Percentiles rank a stretch among this genome's conserved stretches.
Conservation (phyloP, 345 rosid species). For the Eucalyptus polybractea region DNA sequence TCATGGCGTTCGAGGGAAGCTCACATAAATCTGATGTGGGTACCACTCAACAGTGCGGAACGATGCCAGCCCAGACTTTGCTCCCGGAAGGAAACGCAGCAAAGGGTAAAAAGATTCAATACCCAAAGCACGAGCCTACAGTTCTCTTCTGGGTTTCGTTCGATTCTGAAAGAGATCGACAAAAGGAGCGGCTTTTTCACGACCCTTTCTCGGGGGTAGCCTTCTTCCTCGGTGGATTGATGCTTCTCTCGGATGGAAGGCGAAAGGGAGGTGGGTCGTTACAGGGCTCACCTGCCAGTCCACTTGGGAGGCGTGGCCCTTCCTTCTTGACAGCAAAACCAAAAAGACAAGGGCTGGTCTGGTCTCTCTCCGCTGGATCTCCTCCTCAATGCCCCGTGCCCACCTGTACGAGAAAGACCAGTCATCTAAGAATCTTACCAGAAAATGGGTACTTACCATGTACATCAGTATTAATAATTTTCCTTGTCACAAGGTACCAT, state of each 20-base stretch:
- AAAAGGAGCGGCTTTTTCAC: not conserved
- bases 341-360: not conserved
- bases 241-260: not conserved
- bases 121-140: not conserved
- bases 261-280: not conserved
- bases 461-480: not conserved
- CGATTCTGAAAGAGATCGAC: not conserved
- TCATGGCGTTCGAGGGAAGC: not conserved
- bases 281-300: not conserved
- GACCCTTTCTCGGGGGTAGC: not conserved
- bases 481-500: too few species aligned
- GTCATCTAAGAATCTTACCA: not conserved
- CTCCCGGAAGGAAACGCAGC: not conserved
- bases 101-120: not conserved
- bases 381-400: not conserved
- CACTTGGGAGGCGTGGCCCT: not conserved
- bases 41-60: not conserved
- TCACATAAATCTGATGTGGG: not conserved
- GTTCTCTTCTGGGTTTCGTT: not conserved
- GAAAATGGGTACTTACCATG: not conserved
- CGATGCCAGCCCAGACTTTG: not conserved
- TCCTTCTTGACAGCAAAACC: not conserved
- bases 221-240: not conserved
- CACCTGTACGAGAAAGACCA: not conserved
- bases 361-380: not conserved